Evolutionary conservation across 2,329 filamentous ascomycete genomes (phyloP).

Genomic region (Penicillium olsonii): DNA sequence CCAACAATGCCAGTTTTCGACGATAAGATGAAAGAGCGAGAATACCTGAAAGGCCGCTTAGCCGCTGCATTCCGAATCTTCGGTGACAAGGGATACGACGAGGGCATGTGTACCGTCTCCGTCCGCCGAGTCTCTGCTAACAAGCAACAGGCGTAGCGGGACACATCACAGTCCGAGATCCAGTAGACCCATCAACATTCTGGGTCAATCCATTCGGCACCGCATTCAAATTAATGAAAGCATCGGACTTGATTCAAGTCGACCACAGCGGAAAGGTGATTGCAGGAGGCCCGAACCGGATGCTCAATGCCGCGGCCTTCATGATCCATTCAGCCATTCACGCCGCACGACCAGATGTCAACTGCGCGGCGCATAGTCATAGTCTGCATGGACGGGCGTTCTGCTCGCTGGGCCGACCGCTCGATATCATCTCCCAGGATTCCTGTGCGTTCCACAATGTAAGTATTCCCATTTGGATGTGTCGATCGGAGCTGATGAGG

Average conservation of each 20-base stretch:
- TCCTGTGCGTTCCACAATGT: conserved; percentile 49
- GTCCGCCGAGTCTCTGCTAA: background rate
- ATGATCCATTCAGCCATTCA: conserved; percentile 59
- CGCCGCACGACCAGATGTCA: conserved; percentile 55
- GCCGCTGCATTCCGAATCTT: conserved; percentile 61
- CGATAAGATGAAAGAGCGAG: conserved; percentile 50
- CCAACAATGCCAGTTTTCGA: conserved; percentile 41
- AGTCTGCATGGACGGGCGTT: conserved; percentile 53
- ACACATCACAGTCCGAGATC: conserved; percentile 64
- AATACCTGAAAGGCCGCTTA: conserved; percentile 57
- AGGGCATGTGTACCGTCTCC: conserved; percentile 33
- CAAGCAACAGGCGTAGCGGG: conserved; percentile 56
- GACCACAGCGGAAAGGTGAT: conserved; percentile 63
- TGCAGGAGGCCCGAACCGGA: conserved; percentile 56
- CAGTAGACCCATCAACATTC: conserved; percentile 60
- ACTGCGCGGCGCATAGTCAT: conserved; percentile 58
- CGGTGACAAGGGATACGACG: conserved; percentile 58
- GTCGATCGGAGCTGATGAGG: background rate
- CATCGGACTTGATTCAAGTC: conserved; percentile 68
- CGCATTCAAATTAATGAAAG: conserved; percentile 63
- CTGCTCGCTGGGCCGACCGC: conserved; percentile 42
- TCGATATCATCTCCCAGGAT: conserved; percentile 51
- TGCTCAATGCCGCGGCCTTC: conserved; percentile 52
- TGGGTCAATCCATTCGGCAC: conserved; percentile 70
- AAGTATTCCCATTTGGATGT: conserved; percentile 1